phyloP scores from a whole-genome alignment of 1,284 basidiomycete genomes.

The Rhodotorula sp. region DNA sequence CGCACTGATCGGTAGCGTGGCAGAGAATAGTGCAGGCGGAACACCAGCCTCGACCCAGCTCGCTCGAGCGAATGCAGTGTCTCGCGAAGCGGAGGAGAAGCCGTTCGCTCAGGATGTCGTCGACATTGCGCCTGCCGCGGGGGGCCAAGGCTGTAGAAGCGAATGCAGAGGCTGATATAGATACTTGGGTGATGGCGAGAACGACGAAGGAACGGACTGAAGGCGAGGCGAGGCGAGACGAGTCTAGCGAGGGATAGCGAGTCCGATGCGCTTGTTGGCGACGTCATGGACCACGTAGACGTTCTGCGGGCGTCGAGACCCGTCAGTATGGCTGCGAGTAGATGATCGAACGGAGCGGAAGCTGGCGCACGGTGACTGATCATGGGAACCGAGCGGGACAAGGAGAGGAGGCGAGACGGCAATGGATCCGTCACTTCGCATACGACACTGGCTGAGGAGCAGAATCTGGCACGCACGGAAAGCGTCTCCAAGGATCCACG shows the following conservation, averaged over 20 bases:
- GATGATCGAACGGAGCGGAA: neutral
- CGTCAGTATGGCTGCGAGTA: neutral
- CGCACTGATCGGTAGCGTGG: no score
- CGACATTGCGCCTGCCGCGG: no score
- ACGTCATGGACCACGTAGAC: constrained; percentile 24
- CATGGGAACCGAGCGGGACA: no score
- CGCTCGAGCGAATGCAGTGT: no score
- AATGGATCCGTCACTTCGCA: neutral
- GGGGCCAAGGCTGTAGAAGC: no score
- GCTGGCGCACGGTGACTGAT: constrained; percentile 8
- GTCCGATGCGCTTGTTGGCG: constrained; percentile 5
- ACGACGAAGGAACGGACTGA: neutral
- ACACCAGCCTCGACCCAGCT: no score
- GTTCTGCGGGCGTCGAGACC: neutral
- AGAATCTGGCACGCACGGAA: constrained; percentile 12
- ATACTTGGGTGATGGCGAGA: neutral
- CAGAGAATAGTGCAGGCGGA: no score
- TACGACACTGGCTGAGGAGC: neutral
- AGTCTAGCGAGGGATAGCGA: neutral
- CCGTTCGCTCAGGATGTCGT: no score
- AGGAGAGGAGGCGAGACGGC: no score
- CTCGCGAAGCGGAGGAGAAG: no score
- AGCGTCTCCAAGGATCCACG: constrained; percentile 24
- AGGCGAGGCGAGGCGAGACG: neutral
- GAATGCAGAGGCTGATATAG: neutral